Evolutionary conservation across 1,284 basidiomycete species (phyloP), one percentile per base, ranked within the genome.

Genomic region (Somion occarium): DNA sequence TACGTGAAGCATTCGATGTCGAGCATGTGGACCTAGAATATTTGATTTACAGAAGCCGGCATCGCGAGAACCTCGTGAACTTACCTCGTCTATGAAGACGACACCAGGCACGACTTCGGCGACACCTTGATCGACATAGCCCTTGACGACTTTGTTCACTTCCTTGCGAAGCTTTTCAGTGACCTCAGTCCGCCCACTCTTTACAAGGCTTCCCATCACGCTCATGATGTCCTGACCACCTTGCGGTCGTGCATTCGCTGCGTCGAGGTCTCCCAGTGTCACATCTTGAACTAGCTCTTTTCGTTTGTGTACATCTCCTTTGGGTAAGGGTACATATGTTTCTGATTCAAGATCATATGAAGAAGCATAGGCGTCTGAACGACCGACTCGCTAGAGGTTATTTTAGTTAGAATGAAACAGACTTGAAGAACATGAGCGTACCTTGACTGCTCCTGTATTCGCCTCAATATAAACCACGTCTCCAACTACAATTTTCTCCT

Each of bases 1-100:
- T 97, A 99, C 5, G 96, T 98, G 75, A 98, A 99, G 70, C 95
- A 98, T 70, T 99, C 97, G 66, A 98, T 95, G 70, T 99, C 96
- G 58, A 99, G 85, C 96, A 98, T 98, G 74, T 99, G 96, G 19
- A 98, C 94, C 93, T 95, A 60, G 26, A 13, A 48, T 34, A 13
- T 46, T 23, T 46, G 20, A 53, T 24, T 44, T 7, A n/a, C 24
- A 45, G 22, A 30, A 19, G 9, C 38, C 45, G 11, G 38, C 38
- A 7, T 30, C 15, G 13, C 20, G 24, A 13, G 27, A 18, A n/a
- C n/a, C n/a, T n/a, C n/a, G n/a, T 22, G 13, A 20, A 60, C 80
- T 54, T 60, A 94, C 94, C 82, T 99, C 97, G 69, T 99, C 97
- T 59, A 99, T 97, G 71, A 99, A 99, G 7, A 99, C 85, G 1